Evolutionary conservation across 441 rosid species (phyloP).

Genomic region (Erysimum cheiri): DNA sequence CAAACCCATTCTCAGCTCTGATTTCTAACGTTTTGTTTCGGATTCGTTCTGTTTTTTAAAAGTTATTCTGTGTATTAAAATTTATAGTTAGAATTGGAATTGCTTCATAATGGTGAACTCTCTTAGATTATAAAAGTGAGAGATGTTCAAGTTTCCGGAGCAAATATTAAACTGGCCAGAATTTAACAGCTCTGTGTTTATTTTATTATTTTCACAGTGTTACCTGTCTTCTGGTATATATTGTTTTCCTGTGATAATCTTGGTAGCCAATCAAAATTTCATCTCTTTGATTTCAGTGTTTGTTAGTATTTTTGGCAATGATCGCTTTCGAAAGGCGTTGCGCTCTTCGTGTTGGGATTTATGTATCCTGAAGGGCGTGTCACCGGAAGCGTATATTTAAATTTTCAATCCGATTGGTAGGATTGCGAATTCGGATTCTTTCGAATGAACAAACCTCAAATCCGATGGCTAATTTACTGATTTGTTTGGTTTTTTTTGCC

Average conservation of each 20-base stretch:
- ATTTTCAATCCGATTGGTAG: constrained; percentile 39
- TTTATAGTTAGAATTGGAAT: background rate
- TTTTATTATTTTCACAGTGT: constrained; percentile 19
- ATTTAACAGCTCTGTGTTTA: constrained; percentile 64
- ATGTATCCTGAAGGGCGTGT: constrained; percentile 60
- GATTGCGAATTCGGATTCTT: constrained; percentile 31
- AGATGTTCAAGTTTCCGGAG: constrained; percentile 87
- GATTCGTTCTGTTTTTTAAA: too few relatives aligned
- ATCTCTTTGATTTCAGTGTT: too few relatives aligned
- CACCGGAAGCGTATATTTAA: constrained; percentile 75
- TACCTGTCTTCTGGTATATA: constrained; percentile 90
- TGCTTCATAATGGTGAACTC: constrained; percentile 85
- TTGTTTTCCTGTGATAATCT: too few relatives aligned
- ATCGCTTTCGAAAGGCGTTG: constrained; percentile 88
- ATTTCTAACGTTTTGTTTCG: too few relatives aligned
- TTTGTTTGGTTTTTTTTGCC: constrained; percentile 6
- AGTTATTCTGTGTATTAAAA: too few relatives aligned
- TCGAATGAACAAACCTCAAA: constrained; percentile 8
- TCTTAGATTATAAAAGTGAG: constrained; percentile 42
- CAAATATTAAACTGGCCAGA: constrained; percentile 63
- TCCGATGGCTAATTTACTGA: constrained; percentile 6
- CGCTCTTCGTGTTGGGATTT: constrained; percentile 55
- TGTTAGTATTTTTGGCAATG: background rate
- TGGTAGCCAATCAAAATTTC: too few relatives aligned
- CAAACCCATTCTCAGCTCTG: too few relatives aligned